Percentiles rank a stretch among this genome's conserved stretches.
Evolutionary conservation across 768 basidiomycete genomes (phyloP).

Genomic region (Mycena albidolilacea): DNA sequence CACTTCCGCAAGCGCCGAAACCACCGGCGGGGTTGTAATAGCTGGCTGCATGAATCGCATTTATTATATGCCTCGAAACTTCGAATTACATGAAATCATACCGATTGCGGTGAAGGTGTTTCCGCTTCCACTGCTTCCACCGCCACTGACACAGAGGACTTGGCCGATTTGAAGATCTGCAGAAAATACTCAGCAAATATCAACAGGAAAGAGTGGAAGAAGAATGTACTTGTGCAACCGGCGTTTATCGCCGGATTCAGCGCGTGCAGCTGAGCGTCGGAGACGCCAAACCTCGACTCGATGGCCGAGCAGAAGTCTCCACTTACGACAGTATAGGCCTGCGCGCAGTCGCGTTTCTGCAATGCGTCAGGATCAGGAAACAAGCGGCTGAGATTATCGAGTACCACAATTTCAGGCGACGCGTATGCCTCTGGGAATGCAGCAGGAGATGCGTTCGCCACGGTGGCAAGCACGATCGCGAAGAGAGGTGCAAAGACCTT

Average conservation of each 20-base stretch:
- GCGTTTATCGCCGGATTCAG: not conserved
- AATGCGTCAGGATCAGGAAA: constrained; percentile 10
- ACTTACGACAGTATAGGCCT: not conserved
- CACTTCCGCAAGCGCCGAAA: not conserved
- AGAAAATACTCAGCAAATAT: constrained; percentile 1
- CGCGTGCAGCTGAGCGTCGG: not conserved
- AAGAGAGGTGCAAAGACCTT: constrained; percentile 18
- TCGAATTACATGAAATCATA: not conserved
- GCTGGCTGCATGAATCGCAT: not conserved
- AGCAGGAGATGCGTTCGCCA: constrained; percentile 13
- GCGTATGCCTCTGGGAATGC: constrained; percentile 3
- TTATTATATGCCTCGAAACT: no score
- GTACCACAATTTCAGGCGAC: constrained; percentile 6
- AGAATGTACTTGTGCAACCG: constrained; percentile 9
- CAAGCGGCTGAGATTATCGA: constrained; percentile 1
- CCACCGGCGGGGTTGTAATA: not conserved
- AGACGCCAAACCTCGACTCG: not conserved
- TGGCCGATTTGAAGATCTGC: not conserved
- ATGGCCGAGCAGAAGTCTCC: not conserved
- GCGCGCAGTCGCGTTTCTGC: constrained; percentile 4
- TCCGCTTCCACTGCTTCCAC: constrained; percentile 7
- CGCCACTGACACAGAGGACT: not conserved
- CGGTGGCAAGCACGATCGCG: constrained; percentile 2
- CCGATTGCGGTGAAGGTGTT: constrained; percentile 19
- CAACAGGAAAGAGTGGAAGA: not conserved